Evolutionary conservation across 176 grass and related monocot genomes (phyloP).

Genomic region (Phoenix roebelenii): DNA sequence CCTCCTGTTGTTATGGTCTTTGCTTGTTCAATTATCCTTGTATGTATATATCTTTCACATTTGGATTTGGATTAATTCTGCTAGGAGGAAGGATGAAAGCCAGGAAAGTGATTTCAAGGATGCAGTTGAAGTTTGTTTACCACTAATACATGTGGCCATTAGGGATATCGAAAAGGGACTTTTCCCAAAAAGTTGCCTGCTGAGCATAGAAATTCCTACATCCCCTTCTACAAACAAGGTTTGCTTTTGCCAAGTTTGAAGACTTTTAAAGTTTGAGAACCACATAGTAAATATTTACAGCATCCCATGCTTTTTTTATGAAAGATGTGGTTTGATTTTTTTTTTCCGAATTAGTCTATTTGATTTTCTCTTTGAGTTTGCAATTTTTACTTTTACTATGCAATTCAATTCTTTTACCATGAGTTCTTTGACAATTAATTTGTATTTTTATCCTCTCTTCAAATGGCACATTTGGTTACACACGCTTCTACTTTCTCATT

Average conservation of each 20-base stretch:
- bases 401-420: too few relatives aligned
- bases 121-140: conserved; percentile 47
- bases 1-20: conserved; percentile 7
- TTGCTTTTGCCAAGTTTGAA: background rate
- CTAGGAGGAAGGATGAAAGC: conserved; percentile 58
- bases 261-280: background rate
- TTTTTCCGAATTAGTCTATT: too few relatives aligned
- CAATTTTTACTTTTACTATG: too few relatives aligned
- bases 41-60: conserved; percentile 2
- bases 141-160: conserved; percentile 56
- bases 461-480: too few relatives aligned
- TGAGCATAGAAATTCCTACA: conserved; percentile 58
- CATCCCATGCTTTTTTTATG: too few relatives aligned
- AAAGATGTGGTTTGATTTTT: too few relatives aligned
- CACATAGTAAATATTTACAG: too few relatives aligned
- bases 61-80: conserved; percentile 11
- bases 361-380: too few relatives aligned
- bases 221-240: conserved; percentile 51
- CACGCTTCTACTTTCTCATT: too few relatives aligned
- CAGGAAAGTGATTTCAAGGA: conserved; percentile 57
- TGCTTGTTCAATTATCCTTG: conserved; percentile 12
- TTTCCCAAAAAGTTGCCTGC: conserved; percentile 49
- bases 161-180: conserved; percentile 46
- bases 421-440: too few relatives aligned
- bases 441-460: too few relatives aligned